Base-by-base conservation (phyloP, 345 rosid genomes). In the Salix dunnii region DNA sequence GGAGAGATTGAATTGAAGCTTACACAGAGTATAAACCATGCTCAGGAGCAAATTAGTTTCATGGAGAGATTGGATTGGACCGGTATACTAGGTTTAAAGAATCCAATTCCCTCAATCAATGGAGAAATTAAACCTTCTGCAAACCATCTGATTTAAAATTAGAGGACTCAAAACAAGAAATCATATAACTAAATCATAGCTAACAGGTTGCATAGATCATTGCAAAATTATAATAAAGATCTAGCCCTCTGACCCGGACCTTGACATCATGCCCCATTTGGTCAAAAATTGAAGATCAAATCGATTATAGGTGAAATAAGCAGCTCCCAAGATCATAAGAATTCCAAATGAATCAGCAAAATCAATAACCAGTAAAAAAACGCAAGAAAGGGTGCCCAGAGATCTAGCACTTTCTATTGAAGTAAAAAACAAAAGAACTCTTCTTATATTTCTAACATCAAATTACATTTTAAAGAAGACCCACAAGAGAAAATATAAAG, bases 401-500 rank as follows among this genome's bases (percentile, higher is more conserved):
- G 87, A 84, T 78, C 87, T 70, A 67, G 13, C 76, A 79, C 67
- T 74, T 70, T 27, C 36, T 25, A 12, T 7, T 49, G 10, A 48
- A 65, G 40, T 13, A 51, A 33, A 33, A 70, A 76, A n/a, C 10
- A 30, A 7, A 64, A 20, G 5, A 48, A 6, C 33, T 55, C 67
- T 40, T 74, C 11, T 55, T 33, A 17, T 33, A 18, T 30, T 18
- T 49, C 46, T 55, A 65, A 18, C 35, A 64, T 31, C 53, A 13
- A 61, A 36, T 40, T 42, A 25, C 58, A 79, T 71, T 79, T 69
- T 48, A 68, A 71, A 48, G 31, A 65, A 28, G 17, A 68, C 76
- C 78, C 70, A 76, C 16, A 65, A 74, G 49, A 70, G 13, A 72
- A 66, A 30, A 42, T 0, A 28, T 35, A 53, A 36, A 31, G 20